Conservation (phyloP, 371 early-diverging fungal species). For the Mortierella polycephala region DNA sequence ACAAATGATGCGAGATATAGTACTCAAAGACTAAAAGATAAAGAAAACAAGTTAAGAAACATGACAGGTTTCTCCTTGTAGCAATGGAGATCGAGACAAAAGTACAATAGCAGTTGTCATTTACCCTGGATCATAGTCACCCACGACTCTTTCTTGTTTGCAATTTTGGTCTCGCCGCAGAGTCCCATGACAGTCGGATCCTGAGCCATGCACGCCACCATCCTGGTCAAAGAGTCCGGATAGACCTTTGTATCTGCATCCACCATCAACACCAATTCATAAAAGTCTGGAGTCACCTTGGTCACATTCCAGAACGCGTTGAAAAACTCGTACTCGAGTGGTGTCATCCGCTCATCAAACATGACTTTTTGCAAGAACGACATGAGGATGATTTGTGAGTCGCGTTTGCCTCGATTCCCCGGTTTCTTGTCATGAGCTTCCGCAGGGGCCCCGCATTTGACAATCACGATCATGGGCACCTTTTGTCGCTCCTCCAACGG, state of each 20-base stretch:
- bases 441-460: slow-evolving; percentile 90
- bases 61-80: neutral
- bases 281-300: slow-evolving; percentile 84
- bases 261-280: slow-evolving; percentile 94
- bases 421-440: slow-evolving; percentile 80
- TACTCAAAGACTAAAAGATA: slow-evolving; percentile 87
- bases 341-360: slow-evolving; percentile 93
- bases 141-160: slow-evolving; percentile 82
- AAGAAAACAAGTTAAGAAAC: slow-evolving; percentile 11
- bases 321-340: slow-evolving; percentile 94
- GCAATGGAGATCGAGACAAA: neutral
- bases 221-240: slow-evolving; percentile 75
- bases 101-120: neutral
- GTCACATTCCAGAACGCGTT: slow-evolving; percentile 83
- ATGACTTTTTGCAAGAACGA: slow-evolving; percentile 92
- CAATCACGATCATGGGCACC: slow-evolving; percentile 91
- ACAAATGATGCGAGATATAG: slow-evolving; percentile 93
- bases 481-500: slow-evolving; percentile 58
- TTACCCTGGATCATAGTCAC: slow-evolving; percentile 91
- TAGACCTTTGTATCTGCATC: slow-evolving; percentile 95
- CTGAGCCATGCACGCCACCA: slow-evolving; percentile 82
- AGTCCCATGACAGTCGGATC: slow-evolving; percentile 85
- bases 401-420: slow-evolving; percentile 99
- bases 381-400: slow-evolving; percentile 98
- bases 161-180: slow-evolving; percentile 87